Evolutionary conservation across 176 grass and related monocot genomes (phyloP), one percentile per base, ranked within the genome.

Genomic region (Bothriochloa decipiens): DNA sequence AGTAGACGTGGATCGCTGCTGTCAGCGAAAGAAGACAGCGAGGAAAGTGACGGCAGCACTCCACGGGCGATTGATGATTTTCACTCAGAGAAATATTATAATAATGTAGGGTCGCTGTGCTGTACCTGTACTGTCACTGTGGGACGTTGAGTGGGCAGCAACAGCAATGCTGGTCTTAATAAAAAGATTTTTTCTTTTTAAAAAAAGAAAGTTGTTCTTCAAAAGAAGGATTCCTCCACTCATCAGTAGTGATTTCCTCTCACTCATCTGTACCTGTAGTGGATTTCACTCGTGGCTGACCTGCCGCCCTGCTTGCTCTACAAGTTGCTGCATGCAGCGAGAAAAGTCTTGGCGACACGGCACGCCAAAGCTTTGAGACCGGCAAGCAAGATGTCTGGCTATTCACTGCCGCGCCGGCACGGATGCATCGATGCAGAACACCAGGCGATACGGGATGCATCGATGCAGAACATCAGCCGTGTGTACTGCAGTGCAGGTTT

Each of bases 21-120:
- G 29, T 55, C 73, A 76, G 73, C 73, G 18, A 75, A 53, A 53
- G 46, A 18, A 17, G 49, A 52, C 45, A 22, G 26, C 72, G 3
- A 11, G 20, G 73, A 76, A n/a, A 76, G 49, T n/a, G 73, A 76
- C 73, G 73, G 47, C 45, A 27, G 41, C 43, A 27, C 5, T 25
- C 68, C 39, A 28, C 2, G 39, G 69, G 15, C 41, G 15, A 32
- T 13, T 27, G 11, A 33, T 13, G 5, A 33, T 20, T 8, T 42
- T 7, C 0, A 10, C 7, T 28, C 1, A 0, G 8, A 0, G 45
- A 47, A 14, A 45, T 8, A 45, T 8, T 26, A 8, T 57, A 22
- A 22, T 23, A 18, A 0, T 57, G 40, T 9, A 58, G 8, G 55
- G 42, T 18, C 43, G 43, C 70, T 73, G 42, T 73, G 28, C 41